phyloP scores from a whole-genome alignment of 345 rosid species.

The Erucastrum elatum region DNA sequence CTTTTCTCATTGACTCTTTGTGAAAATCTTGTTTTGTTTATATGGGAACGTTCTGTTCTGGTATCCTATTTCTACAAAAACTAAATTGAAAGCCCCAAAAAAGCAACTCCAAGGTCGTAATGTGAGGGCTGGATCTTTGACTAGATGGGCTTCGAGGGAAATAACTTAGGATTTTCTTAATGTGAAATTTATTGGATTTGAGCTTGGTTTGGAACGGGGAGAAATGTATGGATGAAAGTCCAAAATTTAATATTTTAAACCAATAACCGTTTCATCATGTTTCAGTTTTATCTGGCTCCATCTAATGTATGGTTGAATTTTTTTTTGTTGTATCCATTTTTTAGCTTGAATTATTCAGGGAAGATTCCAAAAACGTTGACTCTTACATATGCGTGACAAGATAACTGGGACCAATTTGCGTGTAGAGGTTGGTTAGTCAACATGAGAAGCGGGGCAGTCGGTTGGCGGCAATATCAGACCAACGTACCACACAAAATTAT shows the following conservation, averaged over 20 bases:
- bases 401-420: slow-evolving; percentile 28
- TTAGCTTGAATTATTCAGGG: background rate
- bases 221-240: background rate
- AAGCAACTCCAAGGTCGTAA: no score
- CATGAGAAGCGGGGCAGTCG: slow-evolving; percentile 37
- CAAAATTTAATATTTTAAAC: background rate
- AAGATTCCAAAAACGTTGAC: slow-evolving; percentile 16
- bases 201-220: background rate
- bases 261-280: background rate
- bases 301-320: background rate
- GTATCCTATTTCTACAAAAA: background rate
- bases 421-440: slow-evolving; percentile 26
- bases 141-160: background rate
- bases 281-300: background rate
- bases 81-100: background rate
- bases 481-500: slow-evolving; percentile 18
- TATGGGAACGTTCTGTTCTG: background rate
- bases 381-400: slow-evolving; percentile 2
- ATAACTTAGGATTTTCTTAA: background rate
- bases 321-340: background rate
- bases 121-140: background rate
- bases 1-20: slow-evolving; percentile 24
- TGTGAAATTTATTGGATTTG: background rate
- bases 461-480: slow-evolving; percentile 29
- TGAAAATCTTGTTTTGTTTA: background rate